Conservation (phyloP, 257 asterid species). For the Solanum microdontum region DNA sequence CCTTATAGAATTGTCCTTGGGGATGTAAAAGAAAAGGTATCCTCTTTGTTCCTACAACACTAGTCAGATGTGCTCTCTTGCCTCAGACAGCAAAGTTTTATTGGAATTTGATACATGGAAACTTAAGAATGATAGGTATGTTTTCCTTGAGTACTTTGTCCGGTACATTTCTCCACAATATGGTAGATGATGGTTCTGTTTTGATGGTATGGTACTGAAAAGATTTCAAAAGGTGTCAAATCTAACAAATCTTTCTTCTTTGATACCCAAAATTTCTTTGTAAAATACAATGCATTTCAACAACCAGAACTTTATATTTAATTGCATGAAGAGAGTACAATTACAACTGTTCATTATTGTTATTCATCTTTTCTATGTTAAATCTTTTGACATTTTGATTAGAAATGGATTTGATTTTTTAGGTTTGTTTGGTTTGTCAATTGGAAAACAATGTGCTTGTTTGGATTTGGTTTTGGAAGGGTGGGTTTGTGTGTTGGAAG, state of each 20-base stretch:
- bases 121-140: neutral
- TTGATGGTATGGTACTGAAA: neutral
- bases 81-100: neutral
- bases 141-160: neutral
- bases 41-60: neutral
- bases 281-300: neutral
- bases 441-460: neutral
- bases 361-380: neutral
- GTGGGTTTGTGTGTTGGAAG: neutral
- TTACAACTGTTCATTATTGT: neutral
- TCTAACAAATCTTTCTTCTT: neutral
- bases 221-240: neutral
- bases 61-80: neutral
- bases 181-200: neutral
- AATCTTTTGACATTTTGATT: neutral
- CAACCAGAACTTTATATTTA: neutral
- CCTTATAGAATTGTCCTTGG: conserved; percentile 93
- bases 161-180: neutral
- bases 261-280: neutral
- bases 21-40: conserved; percentile 78
- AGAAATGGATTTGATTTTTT: neutral
- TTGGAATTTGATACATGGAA: neutral
- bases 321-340: neutral
- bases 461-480: neutral
- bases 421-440: neutral